Conservation (phyloP, 139 green algal species). For the Closterium sp. region DNA sequence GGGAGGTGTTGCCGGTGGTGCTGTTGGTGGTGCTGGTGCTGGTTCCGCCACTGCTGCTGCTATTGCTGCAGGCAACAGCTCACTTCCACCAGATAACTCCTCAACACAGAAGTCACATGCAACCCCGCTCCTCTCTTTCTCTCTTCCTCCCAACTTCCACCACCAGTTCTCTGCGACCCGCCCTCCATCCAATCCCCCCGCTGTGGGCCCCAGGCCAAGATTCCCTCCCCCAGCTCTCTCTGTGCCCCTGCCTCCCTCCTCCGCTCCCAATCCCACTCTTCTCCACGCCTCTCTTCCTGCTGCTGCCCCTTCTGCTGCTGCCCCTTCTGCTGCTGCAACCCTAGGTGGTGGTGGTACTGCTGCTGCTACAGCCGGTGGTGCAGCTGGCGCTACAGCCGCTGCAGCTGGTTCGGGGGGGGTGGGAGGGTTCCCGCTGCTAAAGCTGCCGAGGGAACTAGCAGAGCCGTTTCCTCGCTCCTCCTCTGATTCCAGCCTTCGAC, state of each 20-base stretch:
- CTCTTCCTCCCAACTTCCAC: neutral
- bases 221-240: neutral
- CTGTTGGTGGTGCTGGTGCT: neutral
- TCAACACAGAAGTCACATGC: neutral
- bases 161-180: neutral
- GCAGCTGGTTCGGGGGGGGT: neutral
- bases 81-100: neutral
- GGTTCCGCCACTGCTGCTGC: neutral
- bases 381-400: neutral
- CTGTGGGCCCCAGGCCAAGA: too few relatives aligned
- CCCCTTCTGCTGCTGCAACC: neutral
- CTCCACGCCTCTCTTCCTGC: neutral
- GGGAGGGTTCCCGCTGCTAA: neutral
- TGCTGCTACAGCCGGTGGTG: neutral
- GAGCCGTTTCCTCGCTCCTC: neutral
- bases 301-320: neutral
- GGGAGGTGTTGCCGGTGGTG: neutral
- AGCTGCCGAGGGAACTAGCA: neutral
- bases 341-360: neutral
- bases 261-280: neutral
- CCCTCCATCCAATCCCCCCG: neutral
- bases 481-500: neutral
- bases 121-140: neutral
- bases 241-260: neutral
- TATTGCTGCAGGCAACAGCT: neutral